Base-by-base conservation (phyloP, 2,329 filamentous ascomycete species). In the Sporothrix dimorphospora region DNA sequence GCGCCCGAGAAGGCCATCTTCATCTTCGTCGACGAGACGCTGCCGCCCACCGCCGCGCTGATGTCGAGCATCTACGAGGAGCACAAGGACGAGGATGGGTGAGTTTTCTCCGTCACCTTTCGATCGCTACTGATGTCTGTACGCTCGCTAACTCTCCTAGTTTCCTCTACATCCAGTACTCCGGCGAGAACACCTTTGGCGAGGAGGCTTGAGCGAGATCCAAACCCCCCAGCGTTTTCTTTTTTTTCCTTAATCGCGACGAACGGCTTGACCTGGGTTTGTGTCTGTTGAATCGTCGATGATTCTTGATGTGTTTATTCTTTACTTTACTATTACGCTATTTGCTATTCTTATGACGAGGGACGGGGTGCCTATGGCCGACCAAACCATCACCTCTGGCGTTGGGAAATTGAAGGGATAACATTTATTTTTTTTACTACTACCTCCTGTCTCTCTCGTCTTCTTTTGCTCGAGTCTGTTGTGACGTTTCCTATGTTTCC, bases 21-120 rank as follows among this genome's bases (percentile, higher is more conserved):
- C 89, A 98, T 99, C 88, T 99, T 98, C 85, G 96, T 99, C 80
- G 95, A 98, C 82, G 96, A 98, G 85, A 95, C 98, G 69, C 89
- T 99, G 72, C 96, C 96, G 69, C 96, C 96, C 2, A 98, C 96
- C 9, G 96, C 96, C 73, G 96, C 96, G 73, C 90, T 99, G 70
- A 99, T 99, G 96, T 97, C 94, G 87, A 97, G 93, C 83, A 98
- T 99, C 85, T 99, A 99, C 83, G 96, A 99, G 84, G 95, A 98
- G 84, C 96, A 99, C 90, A 98, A 99, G 87, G 90, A 91, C 76
- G 88, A 91, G 81, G 90, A 92, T 79, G 89, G 89, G 86, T 91
- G 84, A 71, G 85, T 68, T 9, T 51, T 38, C 45, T n/a, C 73
- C 71, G 69, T 42, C 47, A 67, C n/a, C 19, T 30, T 24, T 61